Evolutionary conservation across 345 rosid species (phyloP), one percentile per base, ranked within the genome.

Genomic region (Citrus trifoliata): DNA sequence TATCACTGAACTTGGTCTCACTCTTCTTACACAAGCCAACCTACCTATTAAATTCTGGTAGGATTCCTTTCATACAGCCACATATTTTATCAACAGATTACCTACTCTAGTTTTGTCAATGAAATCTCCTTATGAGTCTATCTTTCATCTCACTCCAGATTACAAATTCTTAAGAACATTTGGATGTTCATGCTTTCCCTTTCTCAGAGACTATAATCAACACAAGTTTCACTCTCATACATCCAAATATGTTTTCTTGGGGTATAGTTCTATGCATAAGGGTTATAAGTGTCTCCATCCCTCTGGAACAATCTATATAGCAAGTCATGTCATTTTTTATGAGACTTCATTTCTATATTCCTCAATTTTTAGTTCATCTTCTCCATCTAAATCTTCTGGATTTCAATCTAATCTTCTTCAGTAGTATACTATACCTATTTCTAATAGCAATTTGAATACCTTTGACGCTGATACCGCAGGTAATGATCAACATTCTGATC

Each of bases 341-440:
- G 33, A 32, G 0, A 0, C 33, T 32, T 32, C 33, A 32, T 32
- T 32, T 32, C 33, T 0, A 32, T 32, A 32, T 32, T 32, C 33
- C 5, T 32, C 4, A 4, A 3, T 32, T 3, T 32, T 32, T 4
- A 32, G 5, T 32, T 32, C 33, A 32, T 32, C 33, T 32, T 32
- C 33, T 3, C 33, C 0, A 32, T 4, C 4, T 0, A 32, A 32
- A 0, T 3, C 33, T 32, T 32, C 33, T 32, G 5, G 0, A 3
- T 32, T 32, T 32, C 33, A 32, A 0, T 32, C 3, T 4, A 32
- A 32, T 32, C 33, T 32, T 32, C 33, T 4, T 32, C 3, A 32
- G 33, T 2, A 3, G 5, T 33, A 33, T 5, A 4, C 35, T 5
- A 33, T 33, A 0, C 6, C 4, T 0, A 4, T 0, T 0, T 0